phyloP scores from a whole-genome alignment of 1,284 basidiomycete genomes.

The Grifola frondosa region DNA sequence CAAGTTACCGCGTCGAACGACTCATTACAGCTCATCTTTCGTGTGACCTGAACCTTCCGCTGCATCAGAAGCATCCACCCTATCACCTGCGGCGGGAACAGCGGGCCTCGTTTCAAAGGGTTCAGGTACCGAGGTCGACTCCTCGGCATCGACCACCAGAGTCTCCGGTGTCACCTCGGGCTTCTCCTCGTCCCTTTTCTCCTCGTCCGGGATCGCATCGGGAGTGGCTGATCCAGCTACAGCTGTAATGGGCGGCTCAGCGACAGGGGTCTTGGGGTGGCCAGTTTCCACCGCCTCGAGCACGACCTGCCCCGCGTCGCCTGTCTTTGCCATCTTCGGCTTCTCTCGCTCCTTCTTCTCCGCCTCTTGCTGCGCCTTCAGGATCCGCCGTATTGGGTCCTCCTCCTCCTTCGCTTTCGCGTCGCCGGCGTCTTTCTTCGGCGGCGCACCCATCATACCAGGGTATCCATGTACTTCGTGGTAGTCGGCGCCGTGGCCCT shows the following conservation, averaged over 20 bases:
- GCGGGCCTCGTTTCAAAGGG: neutral
- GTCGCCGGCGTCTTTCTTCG: constrained; percentile 23
- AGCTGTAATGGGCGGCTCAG: constrained; percentile 14
- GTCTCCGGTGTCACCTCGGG: neutral
- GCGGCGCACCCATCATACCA: constrained; percentile 42
- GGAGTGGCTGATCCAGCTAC: constrained; percentile 6
- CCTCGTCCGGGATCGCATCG: constrained; percentile 5
- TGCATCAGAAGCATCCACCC: too few species aligned
- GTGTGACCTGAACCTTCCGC: too few species aligned
- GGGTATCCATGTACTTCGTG: constrained; percentile 44
- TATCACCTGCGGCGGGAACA: too few species aligned
- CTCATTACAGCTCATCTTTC: too few species aligned
- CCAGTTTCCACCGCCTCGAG: constrained; percentile 24
- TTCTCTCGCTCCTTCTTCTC: constrained; percentile 25
- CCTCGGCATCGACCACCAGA: constrained; percentile 1
- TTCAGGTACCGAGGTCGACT: constrained; percentile 1
- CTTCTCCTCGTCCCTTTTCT: constrained; percentile 1
- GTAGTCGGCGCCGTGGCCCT: constrained; percentile 43
- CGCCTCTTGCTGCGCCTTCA: constrained; percentile 31
- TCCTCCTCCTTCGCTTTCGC: constrained; percentile 23
- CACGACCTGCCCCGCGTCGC: constrained; percentile 29
- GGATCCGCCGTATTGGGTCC: constrained; percentile 29
- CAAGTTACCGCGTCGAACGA: too few species aligned
- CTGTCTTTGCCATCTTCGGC: constrained; percentile 32
- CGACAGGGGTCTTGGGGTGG: constrained; percentile 26